A percentile compares a stretch with the other conserved stretches of the same genome.
These are phyloP conservation scores for Spathaspora sp. DNA, from an alignment of 805 yeast genomes.

Conservation along the genomic window DNA sequence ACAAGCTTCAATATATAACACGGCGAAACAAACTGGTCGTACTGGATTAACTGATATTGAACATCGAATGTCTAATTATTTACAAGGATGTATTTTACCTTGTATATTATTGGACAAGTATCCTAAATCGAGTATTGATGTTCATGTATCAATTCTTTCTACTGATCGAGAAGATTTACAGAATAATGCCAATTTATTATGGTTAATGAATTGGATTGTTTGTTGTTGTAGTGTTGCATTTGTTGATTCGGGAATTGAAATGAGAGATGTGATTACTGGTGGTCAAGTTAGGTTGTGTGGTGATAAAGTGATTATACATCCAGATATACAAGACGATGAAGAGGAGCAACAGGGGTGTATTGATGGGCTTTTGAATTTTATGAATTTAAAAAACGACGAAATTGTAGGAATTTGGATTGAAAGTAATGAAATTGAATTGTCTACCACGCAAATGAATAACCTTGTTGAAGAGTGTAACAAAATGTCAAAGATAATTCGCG, in stretches of 20 bases:
- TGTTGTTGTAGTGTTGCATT: constrained; percentile 70
- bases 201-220: constrained; percentile 49
- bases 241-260: constrained; percentile 80
- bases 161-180: constrained; percentile 22
- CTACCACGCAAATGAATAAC: constrained; percentile 15
- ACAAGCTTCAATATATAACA: constrained; percentile 25
- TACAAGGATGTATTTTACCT: constrained; percentile 50
- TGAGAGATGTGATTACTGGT: constrained; percentile 71
- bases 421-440: constrained; percentile 16
- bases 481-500: constrained; percentile 41
- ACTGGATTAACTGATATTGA: constrained; percentile 36
- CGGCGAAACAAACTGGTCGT: constrained; percentile 21
- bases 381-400: constrained; percentile 52
- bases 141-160: constrained; percentile 68
- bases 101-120: constrained; percentile 63
- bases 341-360: constrained; percentile 13
- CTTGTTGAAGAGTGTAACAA: constrained; percentile 43
- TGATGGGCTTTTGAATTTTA: constrained; percentile 47
- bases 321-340: constrained; percentile 10
- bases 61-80: constrained; percentile 48
- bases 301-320: constrained; percentile 15
- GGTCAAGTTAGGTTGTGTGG: constrained; percentile 39
- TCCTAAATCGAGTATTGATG: constrained; percentile 86
- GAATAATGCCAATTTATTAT: constrained; percentile 19
- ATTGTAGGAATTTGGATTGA: constrained; percentile 58